Percentiles rank a stretch among this genome's conserved stretches.
These are phyloP conservation scores for Ascoidea asiatica DNA, from an alignment of 805 yeast genomes.

Conservation along the genomic window DNA sequence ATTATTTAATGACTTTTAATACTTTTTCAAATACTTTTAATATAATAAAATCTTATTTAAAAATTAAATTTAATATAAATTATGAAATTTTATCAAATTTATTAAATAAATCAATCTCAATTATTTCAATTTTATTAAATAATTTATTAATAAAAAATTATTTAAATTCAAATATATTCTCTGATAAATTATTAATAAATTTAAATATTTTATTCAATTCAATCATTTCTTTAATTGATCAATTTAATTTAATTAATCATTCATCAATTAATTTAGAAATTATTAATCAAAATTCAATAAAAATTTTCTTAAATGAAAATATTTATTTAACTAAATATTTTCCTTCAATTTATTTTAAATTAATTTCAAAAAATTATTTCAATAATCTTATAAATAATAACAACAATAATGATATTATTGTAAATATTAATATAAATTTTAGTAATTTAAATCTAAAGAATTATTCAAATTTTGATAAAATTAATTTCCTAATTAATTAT, in stretches of 20 bases:
- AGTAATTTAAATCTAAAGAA: too few species aligned
- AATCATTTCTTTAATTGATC: neutral
- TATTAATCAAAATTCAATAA: neutral
- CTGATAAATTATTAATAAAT: neutral
- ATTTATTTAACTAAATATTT: neutral
- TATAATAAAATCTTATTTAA: neutral
- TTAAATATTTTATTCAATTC: neutral
- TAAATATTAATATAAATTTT: too few species aligned
- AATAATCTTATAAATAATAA: too few species aligned
- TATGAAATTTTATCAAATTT: neutral
- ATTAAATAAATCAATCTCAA: neutral
- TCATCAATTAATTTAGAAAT: neutral
- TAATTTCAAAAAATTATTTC: too few species aligned
- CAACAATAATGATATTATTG: too few species aligned
- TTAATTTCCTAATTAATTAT: too few species aligned
- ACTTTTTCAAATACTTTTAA: neutral
- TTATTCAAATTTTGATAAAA: too few species aligned
- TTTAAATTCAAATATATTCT: neutral
- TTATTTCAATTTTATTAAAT: neutral
- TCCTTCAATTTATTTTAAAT: slow-evolving; percentile 9
- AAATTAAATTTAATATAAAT: neutral
- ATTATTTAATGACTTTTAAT: neutral
- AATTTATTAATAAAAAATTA: neutral
- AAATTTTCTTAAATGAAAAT: neutral
- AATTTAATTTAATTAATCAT: slow-evolving; percentile 2